Conservation (phyloP, 139 green algal species). For the Raphidocelis subcapitata region DNA sequence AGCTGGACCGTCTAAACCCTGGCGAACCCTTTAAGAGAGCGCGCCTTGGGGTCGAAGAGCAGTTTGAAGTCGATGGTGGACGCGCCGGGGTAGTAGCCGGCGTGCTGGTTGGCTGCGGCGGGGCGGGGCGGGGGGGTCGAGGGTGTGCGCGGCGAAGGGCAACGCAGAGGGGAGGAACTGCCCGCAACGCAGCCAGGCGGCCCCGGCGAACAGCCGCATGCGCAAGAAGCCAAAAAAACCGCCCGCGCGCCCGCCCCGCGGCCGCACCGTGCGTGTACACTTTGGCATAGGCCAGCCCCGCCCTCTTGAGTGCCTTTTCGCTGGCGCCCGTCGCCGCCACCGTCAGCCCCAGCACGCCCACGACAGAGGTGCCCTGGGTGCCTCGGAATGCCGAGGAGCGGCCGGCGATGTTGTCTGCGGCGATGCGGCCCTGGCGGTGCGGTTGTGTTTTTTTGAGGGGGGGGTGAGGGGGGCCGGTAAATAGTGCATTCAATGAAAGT, state of each 20-base stretch:
- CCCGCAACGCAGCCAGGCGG: too few relatives aligned
- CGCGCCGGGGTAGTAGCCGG: constrained; percentile 58
- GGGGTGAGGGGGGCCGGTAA: too few relatives aligned
- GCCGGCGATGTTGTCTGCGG: constrained; percentile 45
- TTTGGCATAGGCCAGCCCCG: constrained; percentile 29
- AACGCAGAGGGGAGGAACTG: too few relatives aligned
- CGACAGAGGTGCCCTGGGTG: constrained; percentile 46
- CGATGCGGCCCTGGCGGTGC: constrained; percentile 40
- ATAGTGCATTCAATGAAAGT: too few relatives aligned
- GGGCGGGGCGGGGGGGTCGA: not conserved
- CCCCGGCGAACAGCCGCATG: too few relatives aligned
- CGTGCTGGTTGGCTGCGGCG: constrained; percentile 42
- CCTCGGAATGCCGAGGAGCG: constrained; percentile 37
- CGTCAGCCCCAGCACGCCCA: constrained; percentile 47
- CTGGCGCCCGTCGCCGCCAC: constrained; percentile 39
- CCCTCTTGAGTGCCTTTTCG: constrained; percentile 46
- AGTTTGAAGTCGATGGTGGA: constrained; percentile 54
- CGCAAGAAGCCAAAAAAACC: too few relatives aligned
- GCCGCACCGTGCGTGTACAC: not conserved
- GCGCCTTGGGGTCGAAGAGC: constrained; percentile 41
- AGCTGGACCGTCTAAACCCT: too few relatives aligned
- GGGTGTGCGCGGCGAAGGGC: not conserved
- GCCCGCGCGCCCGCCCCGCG: too few relatives aligned
- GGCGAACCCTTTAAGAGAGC: too few relatives aligned
- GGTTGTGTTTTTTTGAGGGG: too few relatives aligned